Evolutionary conservation across 345 rosid species (phyloP), one percentile per base, ranked within the genome.

Genomic region (Camelina laxa): DNA sequence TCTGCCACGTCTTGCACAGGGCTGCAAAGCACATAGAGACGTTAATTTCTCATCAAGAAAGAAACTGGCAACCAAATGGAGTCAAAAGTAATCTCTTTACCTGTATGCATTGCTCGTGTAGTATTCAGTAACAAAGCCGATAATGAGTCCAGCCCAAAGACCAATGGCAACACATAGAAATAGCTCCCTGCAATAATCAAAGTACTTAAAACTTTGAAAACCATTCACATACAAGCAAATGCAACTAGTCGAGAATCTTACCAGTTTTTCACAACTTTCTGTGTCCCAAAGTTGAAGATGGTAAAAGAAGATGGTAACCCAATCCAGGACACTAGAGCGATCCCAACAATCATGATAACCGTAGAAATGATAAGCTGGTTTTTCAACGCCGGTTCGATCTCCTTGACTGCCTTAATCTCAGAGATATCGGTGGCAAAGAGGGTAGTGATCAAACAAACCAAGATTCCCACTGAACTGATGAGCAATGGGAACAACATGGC

Each of bases 1-100:
- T 91, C 98, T 38, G 97, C 98, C 66, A 93, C 97, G 73, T 91
- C 98, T 84, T 89, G 98, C 65, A 93, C 98, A 42, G 97, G 98
- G 84, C 98, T 93, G 91, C 66, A 81, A 65, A 61, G 17, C 50
- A 16, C 24, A 75, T 2, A 0, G 1, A 19, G 31, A 30, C 30
- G 16, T 58, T 57, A 64, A 11, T 8, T 19, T n/a, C 6, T 60
- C 48, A 38, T 60, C 17, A 39, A 12, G 69, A 15, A n/a, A 15
- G 54, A 27, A 1, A 61, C 0, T 4, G 36, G 42, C 42, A 39
- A 39, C 1, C 14, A 19, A 63, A 63, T 13, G 1, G 13, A 9
- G 44, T 41, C 38, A 57, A 64, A 64, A 19, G 20, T 70, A 22
- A 30, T 38, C 21, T 13, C 50, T 5, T 75, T 41, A 87, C 93